These are phyloP conservation scores for Pseudozyma tsukubaensis DNA, from an alignment of 1,284 basidiomycete species.

Conservation along the genomic window DNA sequence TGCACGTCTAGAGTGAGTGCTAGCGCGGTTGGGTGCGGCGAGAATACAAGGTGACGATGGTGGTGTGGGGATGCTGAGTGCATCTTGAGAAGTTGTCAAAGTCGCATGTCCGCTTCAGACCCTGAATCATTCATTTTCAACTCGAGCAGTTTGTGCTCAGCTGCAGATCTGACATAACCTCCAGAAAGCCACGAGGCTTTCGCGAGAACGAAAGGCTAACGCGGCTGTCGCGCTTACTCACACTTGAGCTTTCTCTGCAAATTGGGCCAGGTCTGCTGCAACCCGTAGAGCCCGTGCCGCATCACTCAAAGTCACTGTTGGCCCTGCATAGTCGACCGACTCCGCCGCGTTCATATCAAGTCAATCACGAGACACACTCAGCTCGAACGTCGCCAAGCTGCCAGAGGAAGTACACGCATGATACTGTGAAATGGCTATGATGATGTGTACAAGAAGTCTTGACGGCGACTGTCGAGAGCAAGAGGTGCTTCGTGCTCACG, in stretches of 20 bases:
- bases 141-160: neutral
- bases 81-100: too few species aligned
- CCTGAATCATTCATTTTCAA: neutral
- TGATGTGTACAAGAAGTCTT: too few species aligned
- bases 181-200: neutral
- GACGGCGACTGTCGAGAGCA: neutral
- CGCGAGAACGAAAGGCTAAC: neutral
- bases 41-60: too few species aligned
- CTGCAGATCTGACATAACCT: neutral
- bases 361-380: too few species aligned
- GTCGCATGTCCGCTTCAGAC: neutral
- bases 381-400: too few species aligned
- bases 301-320: neutral
- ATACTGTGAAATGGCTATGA: too few species aligned
- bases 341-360: neutral
- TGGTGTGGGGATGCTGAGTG: too few species aligned
- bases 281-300: conserved; percentile 48
- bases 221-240: conserved; percentile 22
- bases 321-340: neutral
- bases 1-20: too few species aligned
- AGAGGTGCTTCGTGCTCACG: neutral
- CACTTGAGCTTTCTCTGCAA: neutral
- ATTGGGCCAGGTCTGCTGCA: conserved; percentile 41
- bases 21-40: too few species aligned
- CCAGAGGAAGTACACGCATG: too few species aligned